These are phyloP conservation scores for Boletellus sp. DNA, from an alignment of 768 basidiomycete species.

Conservation along the genomic window DNA sequence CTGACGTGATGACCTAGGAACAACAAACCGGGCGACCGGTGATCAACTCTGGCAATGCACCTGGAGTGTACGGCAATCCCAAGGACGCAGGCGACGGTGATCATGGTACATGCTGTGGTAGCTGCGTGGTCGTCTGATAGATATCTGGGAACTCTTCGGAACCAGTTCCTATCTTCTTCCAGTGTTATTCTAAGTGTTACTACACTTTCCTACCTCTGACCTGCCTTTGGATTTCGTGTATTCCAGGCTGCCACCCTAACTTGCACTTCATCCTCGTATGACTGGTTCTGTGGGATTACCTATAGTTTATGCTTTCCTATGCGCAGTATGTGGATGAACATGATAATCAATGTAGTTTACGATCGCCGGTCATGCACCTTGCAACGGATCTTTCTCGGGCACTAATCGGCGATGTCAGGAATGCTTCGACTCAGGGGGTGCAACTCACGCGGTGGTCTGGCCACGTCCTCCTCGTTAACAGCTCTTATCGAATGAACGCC, in stretches of 20 bases:
- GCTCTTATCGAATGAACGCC: slow-evolving; percentile 77
- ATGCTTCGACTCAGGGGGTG: background rate
- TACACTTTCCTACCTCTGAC: slow-evolving; percentile 5
- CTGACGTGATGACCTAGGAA: slow-evolving; percentile 43
- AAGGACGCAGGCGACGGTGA: slow-evolving; percentile 51
- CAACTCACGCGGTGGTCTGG: slow-evolving; percentile 29
- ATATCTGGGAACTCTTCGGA: slow-evolving; percentile 8
- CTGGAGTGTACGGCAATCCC: slow-evolving; percentile 47
- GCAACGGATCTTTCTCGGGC: slow-evolving; percentile 26
- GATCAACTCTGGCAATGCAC: slow-evolving; percentile 39
- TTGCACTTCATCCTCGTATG: background rate
- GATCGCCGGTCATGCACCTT: slow-evolving; percentile 15
- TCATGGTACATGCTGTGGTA: slow-evolving; percentile 58
- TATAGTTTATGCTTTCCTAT: slow-evolving; percentile 19
- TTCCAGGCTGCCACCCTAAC: slow-evolving; percentile 4
- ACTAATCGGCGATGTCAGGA: slow-evolving; percentile 5
- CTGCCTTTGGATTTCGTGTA: slow-evolving; percentile 12
- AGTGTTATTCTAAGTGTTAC: slow-evolving; percentile 8
- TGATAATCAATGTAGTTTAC: background rate
- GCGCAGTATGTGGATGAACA: slow-evolving; percentile 1
- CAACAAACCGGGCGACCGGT: slow-evolving; percentile 76
- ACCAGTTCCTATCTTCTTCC: background rate
- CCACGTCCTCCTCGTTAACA: slow-evolving; percentile 70
- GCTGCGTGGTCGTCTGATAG: slow-evolving; percentile 58
- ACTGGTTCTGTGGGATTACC: slow-evolving; percentile 5